Percentiles rank a stretch among this genome's conserved stretches.
These are phyloP conservation scores for Teratosphaeria pseudoeucalypti DNA, from an alignment of 2,329 filamentous ascomycete species.

Conservation along the genomic window DNA sequence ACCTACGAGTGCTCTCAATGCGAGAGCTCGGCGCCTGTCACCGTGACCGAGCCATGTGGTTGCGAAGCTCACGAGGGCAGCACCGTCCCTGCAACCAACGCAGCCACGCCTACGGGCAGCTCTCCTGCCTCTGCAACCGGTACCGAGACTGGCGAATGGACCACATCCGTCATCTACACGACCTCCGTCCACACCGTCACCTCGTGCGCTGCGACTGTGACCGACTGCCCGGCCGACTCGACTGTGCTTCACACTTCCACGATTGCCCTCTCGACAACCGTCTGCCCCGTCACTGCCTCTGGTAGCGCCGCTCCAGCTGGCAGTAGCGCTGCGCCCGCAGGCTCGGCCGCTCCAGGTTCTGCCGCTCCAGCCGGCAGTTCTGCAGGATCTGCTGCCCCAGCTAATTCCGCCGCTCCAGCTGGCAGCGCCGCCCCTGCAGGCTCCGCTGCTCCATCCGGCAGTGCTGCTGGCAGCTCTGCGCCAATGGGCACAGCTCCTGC, in stretches of 20 bases:
- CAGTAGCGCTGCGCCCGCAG: background rate
- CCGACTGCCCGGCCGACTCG: constrained; percentile 14
- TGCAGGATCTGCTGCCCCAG: background rate
- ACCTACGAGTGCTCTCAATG: constrained; percentile 25
- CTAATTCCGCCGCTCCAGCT: background rate
- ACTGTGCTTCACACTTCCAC: constrained; percentile 26
- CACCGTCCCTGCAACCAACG: constrained; percentile 6
- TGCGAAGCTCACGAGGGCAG: constrained; percentile 21
- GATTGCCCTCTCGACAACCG: constrained; percentile 29
- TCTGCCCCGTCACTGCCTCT: constrained; percentile 28
- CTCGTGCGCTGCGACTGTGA: constrained; percentile 6
- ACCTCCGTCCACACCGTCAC: constrained; percentile 1
- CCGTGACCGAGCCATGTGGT: constrained; percentile 27
- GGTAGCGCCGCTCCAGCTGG: background rate
- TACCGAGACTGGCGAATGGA: background rate
- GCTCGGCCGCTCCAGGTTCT: background rate
- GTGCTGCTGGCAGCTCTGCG: background rate
- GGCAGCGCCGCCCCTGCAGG: background rate
- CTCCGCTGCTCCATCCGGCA: background rate
- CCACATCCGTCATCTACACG: background rate
- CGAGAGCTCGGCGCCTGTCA: constrained; percentile 20
- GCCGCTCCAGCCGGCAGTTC: background rate
- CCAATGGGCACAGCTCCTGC: background rate
- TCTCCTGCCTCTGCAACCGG: background rate
- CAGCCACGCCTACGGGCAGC: background rate